Evolutionary conservation across 768 basidiomycete genomes (phyloP).

Genomic region (Mycena venus): DNA sequence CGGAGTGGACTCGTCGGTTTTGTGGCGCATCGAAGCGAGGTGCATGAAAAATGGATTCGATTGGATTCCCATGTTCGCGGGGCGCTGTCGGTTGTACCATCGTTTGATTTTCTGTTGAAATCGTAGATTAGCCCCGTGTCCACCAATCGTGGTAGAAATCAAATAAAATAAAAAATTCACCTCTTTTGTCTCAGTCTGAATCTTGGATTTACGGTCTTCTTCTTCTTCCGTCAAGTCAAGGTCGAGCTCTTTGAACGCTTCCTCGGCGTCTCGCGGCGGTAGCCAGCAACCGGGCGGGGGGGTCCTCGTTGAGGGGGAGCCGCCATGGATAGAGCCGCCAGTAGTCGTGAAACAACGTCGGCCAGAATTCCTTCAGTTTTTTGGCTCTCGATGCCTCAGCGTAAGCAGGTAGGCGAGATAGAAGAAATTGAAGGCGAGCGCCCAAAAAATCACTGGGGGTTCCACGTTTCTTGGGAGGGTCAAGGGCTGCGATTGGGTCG

Average conservation of each 20-base stretch:
- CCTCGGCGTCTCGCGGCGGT: not conserved
- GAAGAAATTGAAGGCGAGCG: not conserved
- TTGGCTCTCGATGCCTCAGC: not conserved
- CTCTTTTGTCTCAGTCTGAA: not conserved
- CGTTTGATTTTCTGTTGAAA: not conserved
- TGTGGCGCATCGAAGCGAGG: not conserved
- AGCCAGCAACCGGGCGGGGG: not conserved
- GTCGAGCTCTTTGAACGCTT: not conserved
- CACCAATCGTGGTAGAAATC: too few relatives aligned
- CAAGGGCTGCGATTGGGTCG: too few relatives aligned
- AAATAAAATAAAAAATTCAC: not conserved
- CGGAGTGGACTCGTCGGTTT: not conserved
- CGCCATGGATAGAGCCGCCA: slow-evolving; percentile 8
- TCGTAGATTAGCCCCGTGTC: not conserved
- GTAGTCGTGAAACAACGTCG: too few relatives aligned
- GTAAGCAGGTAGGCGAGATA: not conserved
- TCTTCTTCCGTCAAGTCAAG: not conserved
- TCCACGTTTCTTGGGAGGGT: not conserved
- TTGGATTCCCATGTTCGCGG: too few relatives aligned
- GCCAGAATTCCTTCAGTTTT: not conserved
- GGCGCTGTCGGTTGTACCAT: not conserved
- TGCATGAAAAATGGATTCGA: not conserved
- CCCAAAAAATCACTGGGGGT: not conserved
- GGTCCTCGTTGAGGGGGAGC: not conserved
- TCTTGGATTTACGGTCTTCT: not conserved